Evolutionary conservation across 148 eudicot species (phyloP).

Genomic region (Diospyros kaki): DNA sequence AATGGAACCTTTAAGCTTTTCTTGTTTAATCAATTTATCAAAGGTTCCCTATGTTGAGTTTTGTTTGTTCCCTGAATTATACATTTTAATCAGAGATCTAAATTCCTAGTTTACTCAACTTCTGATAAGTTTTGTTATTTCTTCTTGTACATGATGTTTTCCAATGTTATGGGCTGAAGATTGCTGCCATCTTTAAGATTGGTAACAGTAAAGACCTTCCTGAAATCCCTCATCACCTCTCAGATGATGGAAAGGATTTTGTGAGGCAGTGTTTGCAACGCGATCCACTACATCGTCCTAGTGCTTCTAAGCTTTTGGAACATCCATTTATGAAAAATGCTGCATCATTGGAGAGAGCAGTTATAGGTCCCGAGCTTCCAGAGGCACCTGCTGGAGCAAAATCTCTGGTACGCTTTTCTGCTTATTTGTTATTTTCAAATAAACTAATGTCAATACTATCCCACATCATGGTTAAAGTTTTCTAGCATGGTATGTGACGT

Average conservation of each 20-base stretch:
- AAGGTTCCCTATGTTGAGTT: not conserved
- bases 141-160: constrained; percentile 6
- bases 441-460: not conserved
- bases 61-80: not conserved
- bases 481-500: not conserved
- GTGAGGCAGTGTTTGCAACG: constrained; percentile 82
- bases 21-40: not conserved
- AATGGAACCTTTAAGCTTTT: not conserved
- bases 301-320: constrained; percentile 75
- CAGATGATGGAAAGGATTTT: constrained; percentile 89
- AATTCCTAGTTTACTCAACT: not conserved
- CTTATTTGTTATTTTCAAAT: not conserved
- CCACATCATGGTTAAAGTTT: not conserved
- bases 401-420: constrained; percentile 32
- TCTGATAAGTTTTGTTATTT: not conserved
- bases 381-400: constrained; percentile 44
- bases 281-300: constrained; percentile 64
- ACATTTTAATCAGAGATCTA: not conserved
- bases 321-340: constrained; percentile 79
- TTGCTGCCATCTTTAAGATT: constrained; percentile 94
- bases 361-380: constrained; percentile 36
- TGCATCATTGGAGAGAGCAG: constrained; percentile 59
- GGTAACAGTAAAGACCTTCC: constrained; percentile 94
- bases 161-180: constrained; percentile 37
- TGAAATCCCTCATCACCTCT: constrained; percentile 75